Percentiles rank a stretch among this genome's conserved stretches.
These are phyloP conservation scores for Coelastrella sp. DNA, from an alignment of 139 green algal genomes.

Conservation along the genomic window DNA sequence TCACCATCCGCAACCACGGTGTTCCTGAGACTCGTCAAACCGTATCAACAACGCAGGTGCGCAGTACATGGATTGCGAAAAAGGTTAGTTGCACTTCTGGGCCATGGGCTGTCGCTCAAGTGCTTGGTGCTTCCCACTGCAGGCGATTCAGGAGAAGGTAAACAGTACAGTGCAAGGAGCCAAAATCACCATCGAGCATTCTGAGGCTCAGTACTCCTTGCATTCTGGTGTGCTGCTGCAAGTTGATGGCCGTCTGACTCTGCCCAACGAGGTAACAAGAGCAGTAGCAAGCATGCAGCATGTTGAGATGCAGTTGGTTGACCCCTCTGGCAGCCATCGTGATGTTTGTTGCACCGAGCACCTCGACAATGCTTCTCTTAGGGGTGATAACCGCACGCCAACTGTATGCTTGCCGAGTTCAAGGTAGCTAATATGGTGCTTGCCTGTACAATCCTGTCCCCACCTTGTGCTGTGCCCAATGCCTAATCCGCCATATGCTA, in stretches of 20 bases:
- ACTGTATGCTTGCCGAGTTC: no score
- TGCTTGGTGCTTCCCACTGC: conserved; percentile 20
- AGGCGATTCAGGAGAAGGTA: conserved; percentile 88
- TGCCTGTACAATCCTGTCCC: no score
- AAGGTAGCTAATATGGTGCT: no score
- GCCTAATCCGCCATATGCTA: no score
- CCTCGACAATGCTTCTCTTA: no score
- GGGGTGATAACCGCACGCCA: no score
- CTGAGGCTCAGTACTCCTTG: conserved; percentile 86
- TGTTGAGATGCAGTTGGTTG: no score
- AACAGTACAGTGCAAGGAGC: conserved; percentile 60
- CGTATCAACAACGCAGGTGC: conserved; percentile 28
- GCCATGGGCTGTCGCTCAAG: not conserved
- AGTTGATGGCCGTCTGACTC: conserved; percentile 75
- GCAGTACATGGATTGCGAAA: not conserved
- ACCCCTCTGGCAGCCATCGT: no score
- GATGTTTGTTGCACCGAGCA: no score
- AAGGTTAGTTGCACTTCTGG: not conserved
- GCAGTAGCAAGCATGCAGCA: no score
- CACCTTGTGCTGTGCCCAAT: no score
- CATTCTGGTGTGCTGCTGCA: conserved; percentile 83
- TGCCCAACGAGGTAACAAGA: conserved; percentile 61
- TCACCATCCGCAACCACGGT: conserved; percentile 69
- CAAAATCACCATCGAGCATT: conserved; percentile 71
- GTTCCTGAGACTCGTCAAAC: conserved; percentile 13